Percentiles rank a stretch among this genome's conserved stretches.
These are phyloP conservation scores for Venturia aucupariae DNA, from an alignment of 2,329 filamentous ascomycete species.

Conservation along the genomic window DNA sequence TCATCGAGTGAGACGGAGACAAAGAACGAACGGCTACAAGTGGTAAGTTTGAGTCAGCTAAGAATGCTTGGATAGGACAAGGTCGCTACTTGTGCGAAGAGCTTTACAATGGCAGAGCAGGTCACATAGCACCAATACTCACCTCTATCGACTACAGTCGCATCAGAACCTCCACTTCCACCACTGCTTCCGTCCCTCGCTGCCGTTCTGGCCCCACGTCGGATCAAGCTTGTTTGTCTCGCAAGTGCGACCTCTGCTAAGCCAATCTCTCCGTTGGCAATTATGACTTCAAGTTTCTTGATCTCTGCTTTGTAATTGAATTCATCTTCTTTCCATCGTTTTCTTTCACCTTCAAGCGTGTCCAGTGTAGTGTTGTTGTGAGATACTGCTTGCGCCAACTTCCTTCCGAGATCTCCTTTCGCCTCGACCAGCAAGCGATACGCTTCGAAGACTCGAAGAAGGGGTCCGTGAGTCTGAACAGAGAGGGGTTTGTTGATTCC, in stretches of 20 bases:
- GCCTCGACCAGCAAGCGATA: not conserved
- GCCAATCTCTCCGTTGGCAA: slow-evolving; percentile 11
- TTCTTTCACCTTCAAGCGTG: slow-evolving; percentile 10
- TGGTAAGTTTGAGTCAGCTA: not conserved
- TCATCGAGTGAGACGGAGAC: slow-evolving; percentile 7
- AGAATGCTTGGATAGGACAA: not conserved
- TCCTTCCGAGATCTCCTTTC: not conserved
- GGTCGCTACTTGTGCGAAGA: not conserved
- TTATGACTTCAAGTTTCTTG: slow-evolving; percentile 12
- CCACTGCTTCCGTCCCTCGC: not conserved
- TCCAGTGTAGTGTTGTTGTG: slow-evolving; percentile 2
- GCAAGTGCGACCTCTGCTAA: slow-evolving; percentile 1
- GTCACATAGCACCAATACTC: not conserved
- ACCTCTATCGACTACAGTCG: not conserved
- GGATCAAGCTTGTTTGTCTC: slow-evolving; percentile 11
- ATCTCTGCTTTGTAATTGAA: slow-evolving; percentile 8
- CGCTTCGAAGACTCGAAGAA: slow-evolving; percentile 5
- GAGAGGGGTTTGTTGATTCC: slow-evolving; percentile 12
- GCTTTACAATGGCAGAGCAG: not conserved
- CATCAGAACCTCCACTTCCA: not conserved
- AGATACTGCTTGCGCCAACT: not conserved
- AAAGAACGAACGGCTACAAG: not conserved
- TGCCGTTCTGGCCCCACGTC: not conserved
- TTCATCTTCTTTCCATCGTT: slow-evolving; percentile 12
- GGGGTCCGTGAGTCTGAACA: slow-evolving; percentile 7